A percentile compares a stretch with the other conserved stretches of the same genome.
Evolutionary conservation across 805 yeast species (phyloP).

Genomic region (Lipomyces spencermartinsiae): DNA sequence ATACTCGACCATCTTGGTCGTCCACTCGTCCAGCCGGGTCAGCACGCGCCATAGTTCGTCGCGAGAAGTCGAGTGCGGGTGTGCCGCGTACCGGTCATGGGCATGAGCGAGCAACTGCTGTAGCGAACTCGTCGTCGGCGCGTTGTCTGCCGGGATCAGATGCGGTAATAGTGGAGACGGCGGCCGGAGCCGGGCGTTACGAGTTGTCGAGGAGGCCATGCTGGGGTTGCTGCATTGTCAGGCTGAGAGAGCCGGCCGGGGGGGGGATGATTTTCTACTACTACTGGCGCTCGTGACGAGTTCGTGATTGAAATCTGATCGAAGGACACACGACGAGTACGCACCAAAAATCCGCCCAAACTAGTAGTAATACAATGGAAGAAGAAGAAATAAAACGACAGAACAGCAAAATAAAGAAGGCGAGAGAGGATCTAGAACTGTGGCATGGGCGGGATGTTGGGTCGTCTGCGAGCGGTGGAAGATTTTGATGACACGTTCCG

Average conservation of each 20-base stretch:
- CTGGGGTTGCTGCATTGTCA: slow-evolving; percentile 1
- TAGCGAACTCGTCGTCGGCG: slow-evolving; percentile 22
- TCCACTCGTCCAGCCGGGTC: slow-evolving; percentile 24
- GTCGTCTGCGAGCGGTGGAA: background rate
- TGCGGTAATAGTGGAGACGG: slow-evolving; percentile 10
- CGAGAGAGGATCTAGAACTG: background rate
- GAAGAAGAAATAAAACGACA: background rate
- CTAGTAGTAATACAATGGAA: background rate
- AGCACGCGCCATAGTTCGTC: slow-evolving; percentile 30
- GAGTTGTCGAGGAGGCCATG: slow-evolving; percentile 5
- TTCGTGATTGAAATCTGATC: background rate
- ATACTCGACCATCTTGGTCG: slow-evolving; percentile 9
- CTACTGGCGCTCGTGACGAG: background rate
- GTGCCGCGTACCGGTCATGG: slow-evolving; percentile 24
- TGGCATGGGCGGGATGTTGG: background rate
- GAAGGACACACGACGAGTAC: background rate
- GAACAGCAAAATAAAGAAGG: background rate
- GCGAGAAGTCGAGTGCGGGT: slow-evolving; percentile 29
- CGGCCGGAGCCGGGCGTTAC: slow-evolving; percentile 7
- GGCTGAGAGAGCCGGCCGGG: background rate
- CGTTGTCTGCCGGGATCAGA: slow-evolving; percentile 9
- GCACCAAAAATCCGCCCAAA: background rate
- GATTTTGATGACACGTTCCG: background rate
- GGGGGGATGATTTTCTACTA: background rate
- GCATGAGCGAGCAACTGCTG: slow-evolving; percentile 28